A percentile compares a stretch with the other conserved stretches of the same genome.
Evolutionary conservation across 805 yeast species (phyloP).

Genomic region (Zygosaccharomyces gambellarensis): DNA sequence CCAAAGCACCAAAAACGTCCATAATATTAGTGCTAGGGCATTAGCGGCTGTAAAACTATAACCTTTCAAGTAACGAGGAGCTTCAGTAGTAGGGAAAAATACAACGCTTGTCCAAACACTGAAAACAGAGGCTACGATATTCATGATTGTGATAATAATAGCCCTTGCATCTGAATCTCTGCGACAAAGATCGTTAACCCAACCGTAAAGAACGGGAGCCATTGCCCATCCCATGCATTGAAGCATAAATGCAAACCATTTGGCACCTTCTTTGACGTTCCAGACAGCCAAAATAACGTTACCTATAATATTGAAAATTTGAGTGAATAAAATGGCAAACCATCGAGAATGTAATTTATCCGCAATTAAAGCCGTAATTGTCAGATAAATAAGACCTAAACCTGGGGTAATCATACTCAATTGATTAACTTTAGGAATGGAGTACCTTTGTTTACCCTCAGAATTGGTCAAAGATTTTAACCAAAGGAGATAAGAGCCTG

Average conservation of each 20-base stretch:
- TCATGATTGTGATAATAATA: slow-evolving; percentile 47
- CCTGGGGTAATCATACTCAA: slow-evolving; percentile 53
- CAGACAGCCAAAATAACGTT: slow-evolving; percentile 51
- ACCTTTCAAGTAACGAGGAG: slow-evolving; percentile 53
- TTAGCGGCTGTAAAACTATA: slow-evolving; percentile 41
- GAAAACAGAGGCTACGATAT: slow-evolving; percentile 48
- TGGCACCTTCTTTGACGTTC: slow-evolving; percentile 49
- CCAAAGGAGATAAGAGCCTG: slow-evolving; percentile 58
- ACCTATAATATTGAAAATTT: slow-evolving; percentile 48
- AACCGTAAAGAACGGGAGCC: slow-evolving; percentile 55
- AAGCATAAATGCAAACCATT: slow-evolving; percentile 56
- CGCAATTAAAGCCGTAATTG: slow-evolving; percentile 34
- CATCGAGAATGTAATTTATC: slow-evolving; percentile 51
- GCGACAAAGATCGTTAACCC: slow-evolving; percentile 56
- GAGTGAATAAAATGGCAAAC: slow-evolving; percentile 50
- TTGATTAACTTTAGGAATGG: slow-evolving; percentile 42
- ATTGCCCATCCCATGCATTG: slow-evolving; percentile 57
- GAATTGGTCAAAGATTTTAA: slow-evolving; percentile 40
- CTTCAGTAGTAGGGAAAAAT: slow-evolving; percentile 44
- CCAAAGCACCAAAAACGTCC: slow-evolving; percentile 28
- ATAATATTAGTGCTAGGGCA: slow-evolving; percentile 28
- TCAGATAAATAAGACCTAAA: slow-evolving; percentile 42
- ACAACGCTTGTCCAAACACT: slow-evolving; percentile 50
- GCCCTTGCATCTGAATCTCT: slow-evolving; percentile 51
- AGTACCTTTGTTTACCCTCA: slow-evolving; percentile 27